A percentile compares a stretch with the other conserved stretches of the same genome.
These are phyloP conservation scores for Spergularia bocconei DNA, from an alignment of 148 eudicot species.

Conservation along the genomic window DNA sequence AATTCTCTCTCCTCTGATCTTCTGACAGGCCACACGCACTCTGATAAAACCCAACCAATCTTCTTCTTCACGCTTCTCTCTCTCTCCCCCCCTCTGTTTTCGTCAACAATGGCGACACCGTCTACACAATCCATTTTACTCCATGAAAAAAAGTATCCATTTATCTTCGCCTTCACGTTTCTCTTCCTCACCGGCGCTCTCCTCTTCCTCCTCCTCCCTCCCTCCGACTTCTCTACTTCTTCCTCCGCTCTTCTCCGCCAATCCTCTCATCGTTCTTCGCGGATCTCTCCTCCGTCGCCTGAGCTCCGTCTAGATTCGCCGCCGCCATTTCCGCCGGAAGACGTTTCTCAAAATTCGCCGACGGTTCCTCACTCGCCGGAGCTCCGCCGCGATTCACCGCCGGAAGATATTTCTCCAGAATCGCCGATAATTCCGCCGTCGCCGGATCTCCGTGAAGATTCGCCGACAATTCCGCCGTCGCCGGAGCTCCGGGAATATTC, in stretches of 20 bases:
- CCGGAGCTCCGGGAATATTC: background rate
- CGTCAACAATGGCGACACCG: slow-evolving; percentile 46
- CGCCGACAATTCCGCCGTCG: background rate
- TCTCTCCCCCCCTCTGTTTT: background rate
- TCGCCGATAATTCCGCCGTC: background rate
- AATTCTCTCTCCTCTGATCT: background rate
- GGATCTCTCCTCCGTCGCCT: background rate
- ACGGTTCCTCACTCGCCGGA: too few relatives aligned
- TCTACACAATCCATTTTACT: slow-evolving; percentile 39
- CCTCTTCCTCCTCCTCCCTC: slow-evolving; percentile 42
- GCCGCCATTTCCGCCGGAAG: background rate
- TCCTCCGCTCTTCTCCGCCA: background rate
- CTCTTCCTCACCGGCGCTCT: slow-evolving; percentile 48
- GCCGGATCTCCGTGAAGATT: background rate
- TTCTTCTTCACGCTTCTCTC: slow-evolving; percentile 4
- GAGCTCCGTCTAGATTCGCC: background rate
- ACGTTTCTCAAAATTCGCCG: background rate
- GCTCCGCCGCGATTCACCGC: too few relatives aligned
- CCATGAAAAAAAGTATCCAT: slow-evolving; percentile 54
- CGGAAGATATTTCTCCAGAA: background rate
- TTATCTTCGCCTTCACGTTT: slow-evolving; percentile 57
- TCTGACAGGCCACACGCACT: slow-evolving; percentile 24
- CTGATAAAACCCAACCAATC: slow-evolving; percentile 14
- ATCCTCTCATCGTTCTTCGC: background rate
- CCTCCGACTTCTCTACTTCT: slow-evolving; percentile 28